Evolutionary conservation across 2,329 filamentous ascomycete genomes (phyloP).

Genomic region (Diaporthe amygdali): DNA sequence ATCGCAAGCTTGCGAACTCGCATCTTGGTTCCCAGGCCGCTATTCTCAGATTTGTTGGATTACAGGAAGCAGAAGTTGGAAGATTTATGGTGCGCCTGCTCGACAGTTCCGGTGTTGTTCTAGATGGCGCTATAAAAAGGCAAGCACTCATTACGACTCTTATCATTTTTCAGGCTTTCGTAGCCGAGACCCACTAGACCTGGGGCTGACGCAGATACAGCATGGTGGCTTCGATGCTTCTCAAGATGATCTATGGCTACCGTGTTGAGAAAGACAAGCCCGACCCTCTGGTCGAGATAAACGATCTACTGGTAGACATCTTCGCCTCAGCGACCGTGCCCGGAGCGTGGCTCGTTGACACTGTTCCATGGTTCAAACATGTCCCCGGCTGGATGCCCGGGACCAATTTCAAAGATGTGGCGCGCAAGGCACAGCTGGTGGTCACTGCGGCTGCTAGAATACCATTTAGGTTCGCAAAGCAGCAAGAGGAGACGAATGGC

Average conservation of each 20-base stretch:
- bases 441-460: constrained; percentile 23
- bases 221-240: constrained; percentile 31
- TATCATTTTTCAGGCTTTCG: neutral
- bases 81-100: neutral
- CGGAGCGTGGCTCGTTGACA: constrained; percentile 35
- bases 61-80: neutral
- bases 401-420: constrained; percentile 31
- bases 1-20: constrained; percentile 2
- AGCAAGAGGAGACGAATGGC: neutral
- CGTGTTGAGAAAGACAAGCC: constrained; percentile 27
- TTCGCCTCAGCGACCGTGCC: constrained; percentile 27
- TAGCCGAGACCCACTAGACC: rapidly evolving
- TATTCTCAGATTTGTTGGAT: neutral
- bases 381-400: constrained; percentile 37
- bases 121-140: neutral
- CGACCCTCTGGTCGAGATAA: constrained; percentile 32
- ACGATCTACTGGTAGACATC: constrained; percentile 27
- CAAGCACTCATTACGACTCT: neutral
- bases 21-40: neutral
- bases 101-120: neutral
- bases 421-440: constrained; percentile 20
- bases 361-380: constrained; percentile 32
- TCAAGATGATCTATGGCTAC: constrained; percentile 37
- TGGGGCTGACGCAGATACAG: neutral
- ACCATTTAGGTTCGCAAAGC: constrained; percentile 31